A percentile compares a stretch with the other conserved stretches of the same genome.
Evolutionary conservation across 176 grass and related monocot species (phyloP).

Genomic region (Alopecurus myosuroides): DNA sequence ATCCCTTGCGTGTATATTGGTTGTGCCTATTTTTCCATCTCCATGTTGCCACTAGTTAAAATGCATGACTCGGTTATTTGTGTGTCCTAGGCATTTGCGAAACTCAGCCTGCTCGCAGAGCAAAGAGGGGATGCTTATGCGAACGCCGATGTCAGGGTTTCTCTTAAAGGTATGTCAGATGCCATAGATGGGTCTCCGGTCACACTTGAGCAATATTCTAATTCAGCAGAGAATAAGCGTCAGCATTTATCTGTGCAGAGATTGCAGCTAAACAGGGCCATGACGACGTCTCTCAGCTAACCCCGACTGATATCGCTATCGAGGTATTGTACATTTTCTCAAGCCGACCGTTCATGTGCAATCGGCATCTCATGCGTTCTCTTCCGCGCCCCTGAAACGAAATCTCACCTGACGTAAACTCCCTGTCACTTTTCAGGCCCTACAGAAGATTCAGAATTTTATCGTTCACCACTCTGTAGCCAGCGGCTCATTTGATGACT

Average conservation of each 20-base stretch:
- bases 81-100: conserved; percentile 49
- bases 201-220: neutral
- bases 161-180: conserved; percentile 56
- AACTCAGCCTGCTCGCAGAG: conserved; percentile 64
- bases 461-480: neutral
- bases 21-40: neutral
- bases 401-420: neutral
- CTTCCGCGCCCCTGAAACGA: neutral
- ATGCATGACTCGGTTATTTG: neutral
- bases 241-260: conserved; percentile 33
- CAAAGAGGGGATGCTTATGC: conserved; percentile 62
- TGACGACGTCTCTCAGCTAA: conserved; percentile 60
- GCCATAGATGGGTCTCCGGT: neutral
- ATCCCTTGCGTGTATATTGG: neutral
- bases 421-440: conserved; percentile 35
- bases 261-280: conserved; percentile 76
- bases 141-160: conserved; percentile 69
- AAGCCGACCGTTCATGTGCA: neutral
- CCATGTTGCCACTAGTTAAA: neutral
- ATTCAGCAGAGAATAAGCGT: neutral
- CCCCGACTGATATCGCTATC: conserved; percentile 64
- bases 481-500: neutral
- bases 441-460: conserved; percentile 40
- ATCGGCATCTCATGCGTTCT: neutral
- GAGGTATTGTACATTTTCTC: conserved; percentile 52